These are phyloP conservation scores for Paramecium primaurelia DNA, from an alignment of 73 alveolate genomes.

Conservation along the genomic window DNA sequence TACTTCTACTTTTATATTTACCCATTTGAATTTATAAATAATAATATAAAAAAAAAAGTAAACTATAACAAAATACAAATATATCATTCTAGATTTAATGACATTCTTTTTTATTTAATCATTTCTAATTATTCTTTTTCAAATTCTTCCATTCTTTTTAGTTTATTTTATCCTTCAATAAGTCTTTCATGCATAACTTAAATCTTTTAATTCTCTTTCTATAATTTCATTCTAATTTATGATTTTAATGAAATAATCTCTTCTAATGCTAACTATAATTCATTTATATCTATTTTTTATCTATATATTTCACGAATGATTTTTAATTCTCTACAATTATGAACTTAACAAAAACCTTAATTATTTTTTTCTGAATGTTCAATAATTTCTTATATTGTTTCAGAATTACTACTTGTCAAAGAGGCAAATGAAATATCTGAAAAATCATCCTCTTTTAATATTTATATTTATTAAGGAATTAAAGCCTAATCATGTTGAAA, in stretches of 20 bases:
- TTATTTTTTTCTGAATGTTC: neutral
- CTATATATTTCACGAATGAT: neutral
- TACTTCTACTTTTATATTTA: constrained; percentile 17
- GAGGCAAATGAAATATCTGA: constrained; percentile 2
- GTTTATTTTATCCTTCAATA: neutral
- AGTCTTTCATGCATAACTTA: neutral
- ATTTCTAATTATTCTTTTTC: neutral
- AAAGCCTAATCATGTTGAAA: neutral
- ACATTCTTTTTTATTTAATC: neutral
- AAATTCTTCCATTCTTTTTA: constrained; percentile 13
- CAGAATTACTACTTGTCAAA: neutral
- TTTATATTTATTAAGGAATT: neutral
- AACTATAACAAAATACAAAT: neutral
- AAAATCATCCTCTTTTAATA: neutral
- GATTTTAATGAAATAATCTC: neutral
- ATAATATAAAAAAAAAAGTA: no score
- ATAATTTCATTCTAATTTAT: neutral
- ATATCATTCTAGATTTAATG: neutral
- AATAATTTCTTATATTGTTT: neutral
- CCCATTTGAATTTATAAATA: neutral
- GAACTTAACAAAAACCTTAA: neutral
- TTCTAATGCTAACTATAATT: neutral
- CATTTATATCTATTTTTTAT: neutral
- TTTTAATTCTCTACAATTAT: constrained; percentile 18
- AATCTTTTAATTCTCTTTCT: neutral